Evolutionary conservation across 306 rosid species (phyloP).

Genomic region (Oemleria cerasiformis): DNA sequence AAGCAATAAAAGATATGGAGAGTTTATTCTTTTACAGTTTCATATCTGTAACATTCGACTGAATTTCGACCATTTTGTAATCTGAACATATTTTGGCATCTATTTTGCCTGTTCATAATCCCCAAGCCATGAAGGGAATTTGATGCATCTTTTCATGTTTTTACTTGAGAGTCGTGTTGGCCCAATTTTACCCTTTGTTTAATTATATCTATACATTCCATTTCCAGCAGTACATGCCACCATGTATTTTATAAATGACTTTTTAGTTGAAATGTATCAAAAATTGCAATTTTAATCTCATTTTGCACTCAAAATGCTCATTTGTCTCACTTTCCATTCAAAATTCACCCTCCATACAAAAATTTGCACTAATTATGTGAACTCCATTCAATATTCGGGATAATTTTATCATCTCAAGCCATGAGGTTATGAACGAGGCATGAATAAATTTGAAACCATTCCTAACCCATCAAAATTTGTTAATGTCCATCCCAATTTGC

Average conservation of each 20-base stretch:
- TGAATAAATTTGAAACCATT: no score
- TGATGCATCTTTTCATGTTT: background rate
- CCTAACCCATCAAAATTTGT: no score
- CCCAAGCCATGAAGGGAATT: constrained; percentile 21
- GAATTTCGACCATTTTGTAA: constrained; percentile 15
- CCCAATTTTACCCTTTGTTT: background rate
- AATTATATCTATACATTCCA: background rate
- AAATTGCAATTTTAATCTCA: no score
- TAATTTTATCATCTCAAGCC: no score
- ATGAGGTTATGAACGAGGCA: no score
- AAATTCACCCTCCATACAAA: no score
- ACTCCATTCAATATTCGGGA: no score
- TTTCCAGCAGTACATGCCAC: background rate
- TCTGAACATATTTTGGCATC: background rate
- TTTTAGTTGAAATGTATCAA: no score
- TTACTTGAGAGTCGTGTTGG: background rate
- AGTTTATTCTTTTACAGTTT: constrained; percentile 19
- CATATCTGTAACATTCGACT: constrained; percentile 17
- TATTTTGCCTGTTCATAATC: constrained; percentile 15
- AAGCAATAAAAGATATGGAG: constrained; percentile 31
- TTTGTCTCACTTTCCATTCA: no score
- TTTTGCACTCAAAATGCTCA: no score
- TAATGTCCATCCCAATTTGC: no score
- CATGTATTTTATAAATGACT: background rate
- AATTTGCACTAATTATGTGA: no score